These are phyloP conservation scores for Phoenix dactylifera DNA, from an alignment of 176 grass and related monocot species.

Conservation along the genomic window DNA sequence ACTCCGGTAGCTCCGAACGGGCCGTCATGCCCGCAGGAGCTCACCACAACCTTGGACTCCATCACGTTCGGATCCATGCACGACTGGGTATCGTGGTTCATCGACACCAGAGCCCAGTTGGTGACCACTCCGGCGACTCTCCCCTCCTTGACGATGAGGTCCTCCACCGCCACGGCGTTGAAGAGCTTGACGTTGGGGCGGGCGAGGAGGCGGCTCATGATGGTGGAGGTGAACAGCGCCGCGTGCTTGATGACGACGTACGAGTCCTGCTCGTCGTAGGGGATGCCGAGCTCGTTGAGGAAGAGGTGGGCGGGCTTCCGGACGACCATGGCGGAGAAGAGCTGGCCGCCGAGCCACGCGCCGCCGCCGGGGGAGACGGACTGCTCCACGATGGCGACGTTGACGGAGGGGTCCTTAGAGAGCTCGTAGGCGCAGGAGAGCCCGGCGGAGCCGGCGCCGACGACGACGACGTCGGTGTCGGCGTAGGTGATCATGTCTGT, in stretches of 20 bases:
- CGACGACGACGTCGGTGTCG: constrained; percentile 84
- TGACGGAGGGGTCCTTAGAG: constrained; percentile 78
- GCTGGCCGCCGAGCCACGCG: constrained; percentile 90
- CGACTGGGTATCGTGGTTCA: constrained; percentile 97
- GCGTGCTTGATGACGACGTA: constrained; percentile 91
- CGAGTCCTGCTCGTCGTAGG: constrained; percentile 78
- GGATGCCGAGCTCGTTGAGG: constrained; percentile 66
- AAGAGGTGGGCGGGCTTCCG: constrained; percentile 88
- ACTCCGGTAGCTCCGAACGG: constrained; percentile 87
- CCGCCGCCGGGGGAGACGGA: constrained; percentile 91
- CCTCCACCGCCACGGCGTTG: constrained; percentile 88
- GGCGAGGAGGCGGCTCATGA: constrained; percentile 72
- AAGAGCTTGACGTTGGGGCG: constrained; percentile 96
- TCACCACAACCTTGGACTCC: constrained; percentile 90
- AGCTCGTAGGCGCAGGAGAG: constrained; percentile 94
- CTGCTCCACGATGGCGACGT: constrained; percentile 75
- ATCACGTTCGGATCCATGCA: constrained; percentile 99
- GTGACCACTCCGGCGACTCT: constrained; percentile 82
- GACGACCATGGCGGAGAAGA: constrained; percentile 97
- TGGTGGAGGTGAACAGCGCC: constrained; percentile 85
- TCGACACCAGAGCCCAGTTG: constrained; percentile 92
- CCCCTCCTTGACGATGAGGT: constrained; percentile 72
- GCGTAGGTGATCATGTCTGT: constrained; percentile 95
- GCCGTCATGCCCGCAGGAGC: constrained; percentile 96
- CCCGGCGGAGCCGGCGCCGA: constrained; percentile 82